These are phyloP conservation scores for Rhodomyrtus psidioides DNA, from an alignment of 441 rosid genomes.

Conservation along the genomic window DNA sequence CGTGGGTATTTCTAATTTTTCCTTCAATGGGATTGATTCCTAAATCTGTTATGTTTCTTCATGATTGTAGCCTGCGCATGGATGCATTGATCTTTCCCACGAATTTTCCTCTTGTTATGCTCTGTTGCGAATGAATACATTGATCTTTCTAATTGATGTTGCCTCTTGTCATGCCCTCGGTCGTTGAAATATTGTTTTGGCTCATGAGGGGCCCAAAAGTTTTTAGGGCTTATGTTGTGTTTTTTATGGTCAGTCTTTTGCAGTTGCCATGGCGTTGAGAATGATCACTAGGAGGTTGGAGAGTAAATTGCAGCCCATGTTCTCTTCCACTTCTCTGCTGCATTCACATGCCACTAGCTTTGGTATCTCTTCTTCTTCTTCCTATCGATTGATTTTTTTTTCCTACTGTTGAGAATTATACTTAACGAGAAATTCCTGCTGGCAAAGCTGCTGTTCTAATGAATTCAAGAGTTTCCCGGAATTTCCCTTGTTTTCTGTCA, in stretches of 20 bases:
- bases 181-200: not conserved
- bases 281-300: conserved; percentile 32
- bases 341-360: conserved; percentile 96
- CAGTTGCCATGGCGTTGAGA: conserved; percentile 49
- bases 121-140: not conserved
- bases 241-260: not conserved
- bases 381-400: not conserved
- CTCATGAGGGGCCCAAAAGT: not conserved
- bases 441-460: not conserved
- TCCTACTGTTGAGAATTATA: not conserved
- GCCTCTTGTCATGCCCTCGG: not conserved
- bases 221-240: not conserved
- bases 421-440: not conserved
- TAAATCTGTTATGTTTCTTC: not conserved
- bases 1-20: not conserved
- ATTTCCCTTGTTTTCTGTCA: not conserved
- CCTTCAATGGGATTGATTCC: not conserved
- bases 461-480: not conserved
- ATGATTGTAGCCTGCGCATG: not conserved
- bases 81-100: not conserved
- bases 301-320: conserved; percentile 23
- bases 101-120: not conserved
- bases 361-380: conserved; percentile 31
- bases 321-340: conserved; percentile 37
- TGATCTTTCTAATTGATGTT: not conserved